Evolutionary conservation across 495 filamentous ascomycete genomes (phyloP), one percentile per base, ranked within the genome.

Genomic region (Chaetomium cochliodes): DNA sequence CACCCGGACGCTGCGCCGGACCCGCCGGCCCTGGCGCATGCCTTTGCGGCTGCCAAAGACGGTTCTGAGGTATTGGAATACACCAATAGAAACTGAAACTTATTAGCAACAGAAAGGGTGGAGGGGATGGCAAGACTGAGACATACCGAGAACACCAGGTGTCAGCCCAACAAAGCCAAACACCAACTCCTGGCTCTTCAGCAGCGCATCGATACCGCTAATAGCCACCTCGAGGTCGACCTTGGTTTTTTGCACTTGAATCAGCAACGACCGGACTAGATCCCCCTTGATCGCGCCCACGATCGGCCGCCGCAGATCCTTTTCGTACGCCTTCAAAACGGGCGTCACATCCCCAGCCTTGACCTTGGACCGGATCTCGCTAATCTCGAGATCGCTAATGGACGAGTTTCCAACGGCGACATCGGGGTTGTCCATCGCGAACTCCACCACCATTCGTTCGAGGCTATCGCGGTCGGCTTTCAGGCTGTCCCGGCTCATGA

Each of bases 231-330:
- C 94, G 11, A 98, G 89, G 69, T 98, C 94, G 30, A 98, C 94
- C 79, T 98, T 98, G 0, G 94, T 98, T 81, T 98, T 98, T 72
- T 98, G 94, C 52, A 98, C 86, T 72, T 98, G 94, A 52, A 98
- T 97, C 37, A 98, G 82, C 56, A 98, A 84, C 25, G 94, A 89
- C 56, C 94, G 86, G 53, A 97, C 79, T n/a, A 98, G 78, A 72
- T 97, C 92, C 22, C 94, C 94, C 50, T 81, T 81, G 18, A 98
- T 72, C 1, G 92, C 89, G 8, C 92, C 92, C 37, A 85, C 77
- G 47, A 98, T 86, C 23, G 94, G 94, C 42, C 77, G 85, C 26
- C 88, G 82, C 42, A 98, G 73, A 70, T 97, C 94, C 66, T 86
- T 85, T 73, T 98, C 94, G 73, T 97, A 98, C 0, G 92, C 93